These are phyloP conservation scores for Solanum chacoense DNA, from an alignment of 305 asterid species.

Conservation along the genomic window DNA sequence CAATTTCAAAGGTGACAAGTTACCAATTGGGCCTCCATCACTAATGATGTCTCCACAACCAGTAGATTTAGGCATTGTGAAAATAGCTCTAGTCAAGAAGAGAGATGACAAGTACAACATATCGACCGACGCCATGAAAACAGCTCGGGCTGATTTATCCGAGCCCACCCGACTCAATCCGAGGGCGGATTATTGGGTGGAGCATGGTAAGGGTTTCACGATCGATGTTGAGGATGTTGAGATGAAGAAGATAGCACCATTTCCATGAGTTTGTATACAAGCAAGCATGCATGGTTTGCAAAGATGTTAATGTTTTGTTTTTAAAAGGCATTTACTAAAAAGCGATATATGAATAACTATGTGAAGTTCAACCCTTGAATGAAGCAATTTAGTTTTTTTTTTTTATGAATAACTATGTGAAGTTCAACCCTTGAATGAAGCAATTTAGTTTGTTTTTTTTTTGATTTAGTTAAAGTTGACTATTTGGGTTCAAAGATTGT, in stretches of 20 bases:
- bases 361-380: neutral
- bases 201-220: slow-evolving; percentile 47
- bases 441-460: too few relatives aligned
- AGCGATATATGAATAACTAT: neutral
- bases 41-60: slow-evolving; percentile 75
- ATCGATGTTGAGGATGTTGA: slow-evolving; percentile 29
- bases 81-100: slow-evolving; percentile 23
- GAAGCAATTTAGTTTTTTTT: too few relatives aligned
- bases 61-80: slow-evolving; percentile 41
- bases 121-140: slow-evolving; percentile 19
- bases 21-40: slow-evolving; percentile 67
- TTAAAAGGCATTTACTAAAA: neutral
- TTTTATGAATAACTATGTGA: neutral
- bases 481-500: too few relatives aligned
- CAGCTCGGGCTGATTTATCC: slow-evolving; percentile 18
- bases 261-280: slow-evolving; percentile 23
- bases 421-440: too few relatives aligned
- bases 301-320: neutral
- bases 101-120: slow-evolving; percentile 45
- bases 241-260: slow-evolving; percentile 27
- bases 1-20: slow-evolving; percentile 30
- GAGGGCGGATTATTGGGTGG: slow-evolving; percentile 60
- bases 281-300: neutral
- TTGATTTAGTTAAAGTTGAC: too few relatives aligned
- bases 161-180: slow-evolving; percentile 29